phyloP scores from a whole-genome alignment of 148 eudicot species.

The Heliamphora exappendiculata region DNA sequence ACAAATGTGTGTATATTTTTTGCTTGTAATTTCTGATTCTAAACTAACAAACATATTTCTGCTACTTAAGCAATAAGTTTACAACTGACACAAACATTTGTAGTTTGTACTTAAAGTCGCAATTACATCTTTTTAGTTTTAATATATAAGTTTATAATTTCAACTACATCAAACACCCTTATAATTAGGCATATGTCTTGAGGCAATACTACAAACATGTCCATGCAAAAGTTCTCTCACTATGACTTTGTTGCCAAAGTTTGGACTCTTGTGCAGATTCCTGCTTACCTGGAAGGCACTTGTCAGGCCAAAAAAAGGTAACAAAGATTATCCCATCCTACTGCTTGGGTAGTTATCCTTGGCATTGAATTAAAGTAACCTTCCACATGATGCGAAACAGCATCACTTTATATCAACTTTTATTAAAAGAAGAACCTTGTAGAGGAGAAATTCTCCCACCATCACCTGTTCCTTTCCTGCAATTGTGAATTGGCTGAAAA shows the following conservation, averaged over 20 bases:
- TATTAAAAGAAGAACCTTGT: slow-evolving; percentile 23
- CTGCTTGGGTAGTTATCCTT: slow-evolving; percentile 3
- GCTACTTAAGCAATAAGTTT: no score
- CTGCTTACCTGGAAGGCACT: slow-evolving; percentile 25
- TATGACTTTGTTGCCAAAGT: slow-evolving; percentile 11
- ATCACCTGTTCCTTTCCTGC: slow-evolving; percentile 14
- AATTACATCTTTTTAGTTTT: no score
- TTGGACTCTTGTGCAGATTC: slow-evolving; percentile 26
- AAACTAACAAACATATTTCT: no score
- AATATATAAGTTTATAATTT: no score
- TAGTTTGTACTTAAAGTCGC: no score
- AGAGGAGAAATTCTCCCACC: slow-evolving; percentile 15
- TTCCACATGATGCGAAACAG: slow-evolving; percentile 19
- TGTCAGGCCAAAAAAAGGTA: slow-evolving; percentile 8
- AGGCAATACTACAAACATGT: neutral
- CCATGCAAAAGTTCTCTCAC: neutral
- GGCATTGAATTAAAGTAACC: slow-evolving; percentile 33
- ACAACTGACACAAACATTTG: no score
- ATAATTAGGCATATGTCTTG: neutral
- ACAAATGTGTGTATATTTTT: no score
- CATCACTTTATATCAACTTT: slow-evolving; percentile 23
- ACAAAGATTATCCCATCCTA: slow-evolving; percentile 2
- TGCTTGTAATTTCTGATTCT: no score
- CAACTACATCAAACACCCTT: no score
- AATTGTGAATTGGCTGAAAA: slow-evolving; percentile 13